A percentile compares a stretch with the other conserved stretches of the same genome.
phyloP scores from a whole-genome alignment of 345 rosid species.

The Rhizophora mangle region DNA sequence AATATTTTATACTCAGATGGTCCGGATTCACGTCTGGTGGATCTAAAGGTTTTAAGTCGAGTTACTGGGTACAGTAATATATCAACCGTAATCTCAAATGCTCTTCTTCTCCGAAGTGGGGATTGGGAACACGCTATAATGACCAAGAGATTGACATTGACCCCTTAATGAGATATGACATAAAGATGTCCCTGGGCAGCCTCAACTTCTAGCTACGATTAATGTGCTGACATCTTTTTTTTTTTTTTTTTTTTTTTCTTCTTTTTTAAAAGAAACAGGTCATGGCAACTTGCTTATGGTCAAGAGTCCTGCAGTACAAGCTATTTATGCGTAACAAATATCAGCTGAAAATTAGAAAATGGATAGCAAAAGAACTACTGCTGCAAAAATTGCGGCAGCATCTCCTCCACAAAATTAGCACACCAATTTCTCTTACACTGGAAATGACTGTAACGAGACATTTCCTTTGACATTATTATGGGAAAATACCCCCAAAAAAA shows the following conservation, averaged over 20 bases:
- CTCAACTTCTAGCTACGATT: no score
- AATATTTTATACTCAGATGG: constrained; percentile 6
- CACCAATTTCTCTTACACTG: no score
- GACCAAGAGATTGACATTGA: not conserved
- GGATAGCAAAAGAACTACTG: no score
- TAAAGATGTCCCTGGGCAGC: no score
- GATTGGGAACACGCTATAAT: not conserved
- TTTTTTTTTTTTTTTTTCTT: constrained; percentile 6
- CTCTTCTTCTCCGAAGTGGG: not conserved
- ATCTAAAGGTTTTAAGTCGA: not conserved
- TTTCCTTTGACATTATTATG: no score
- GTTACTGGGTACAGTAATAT: not conserved
- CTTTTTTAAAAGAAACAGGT: constrained; percentile 12
- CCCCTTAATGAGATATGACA: not conserved
- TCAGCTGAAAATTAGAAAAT: no score
- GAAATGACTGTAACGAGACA: no score
- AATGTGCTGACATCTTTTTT: no score
- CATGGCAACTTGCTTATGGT: not conserved
- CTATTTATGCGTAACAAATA: no score
- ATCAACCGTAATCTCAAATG: not conserved
- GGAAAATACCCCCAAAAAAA: no score
- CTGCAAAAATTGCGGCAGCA: no score
- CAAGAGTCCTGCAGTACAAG: not conserved
- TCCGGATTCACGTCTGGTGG: constrained; percentile 5
- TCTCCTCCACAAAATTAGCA: no score